Percentiles rank a stretch among this genome's conserved stretches.
Conservation (phyloP, 106 monocot species). For the Dendrobium nobile region DNA sequence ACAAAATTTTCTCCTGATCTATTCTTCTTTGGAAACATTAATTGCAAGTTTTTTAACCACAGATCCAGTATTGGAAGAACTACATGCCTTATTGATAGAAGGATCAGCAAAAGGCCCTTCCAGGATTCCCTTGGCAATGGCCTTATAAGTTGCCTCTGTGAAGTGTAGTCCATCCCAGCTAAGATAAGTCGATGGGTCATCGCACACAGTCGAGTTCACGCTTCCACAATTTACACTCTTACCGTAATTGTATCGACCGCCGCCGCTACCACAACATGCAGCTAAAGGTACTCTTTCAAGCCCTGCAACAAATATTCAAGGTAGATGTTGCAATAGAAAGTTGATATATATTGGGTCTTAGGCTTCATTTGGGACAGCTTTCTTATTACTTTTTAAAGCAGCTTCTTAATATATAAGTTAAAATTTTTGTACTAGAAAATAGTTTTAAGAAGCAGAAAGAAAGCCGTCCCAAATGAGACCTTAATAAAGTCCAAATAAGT, state of each 20-base stretch:
- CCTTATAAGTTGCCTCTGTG: conserved; percentile 16
- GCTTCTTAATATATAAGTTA: too few species aligned
- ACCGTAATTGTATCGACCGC: conserved; percentile 8
- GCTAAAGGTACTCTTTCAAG: background rate
- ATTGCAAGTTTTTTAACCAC: too few species aligned
- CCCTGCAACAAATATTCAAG: background rate
- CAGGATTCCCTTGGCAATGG: conserved; percentile 13
- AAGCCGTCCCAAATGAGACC: too few species aligned
- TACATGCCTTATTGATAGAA: background rate
- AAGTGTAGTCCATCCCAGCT: conserved; percentile 25
- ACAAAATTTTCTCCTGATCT: background rate
- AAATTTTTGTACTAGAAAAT: too few species aligned
- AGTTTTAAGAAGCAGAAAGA: too few species aligned
- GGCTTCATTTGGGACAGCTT: too few species aligned
- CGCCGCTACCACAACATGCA: conserved; percentile 21
- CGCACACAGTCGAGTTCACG: background rate
- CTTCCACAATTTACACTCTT: background rate
- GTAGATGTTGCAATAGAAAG: background rate
- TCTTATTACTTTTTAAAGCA: too few species aligned
- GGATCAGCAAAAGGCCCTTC: conserved; percentile 9
- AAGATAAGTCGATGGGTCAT: conserved; percentile 11
- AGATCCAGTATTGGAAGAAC: too few species aligned
- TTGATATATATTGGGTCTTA: too few species aligned
- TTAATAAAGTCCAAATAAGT: background rate
- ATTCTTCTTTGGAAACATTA: too few species aligned